Conservation (phyloP, 2,329 filamentous ascomycete genomes). For the Dactylellina leptospora region DNA sequence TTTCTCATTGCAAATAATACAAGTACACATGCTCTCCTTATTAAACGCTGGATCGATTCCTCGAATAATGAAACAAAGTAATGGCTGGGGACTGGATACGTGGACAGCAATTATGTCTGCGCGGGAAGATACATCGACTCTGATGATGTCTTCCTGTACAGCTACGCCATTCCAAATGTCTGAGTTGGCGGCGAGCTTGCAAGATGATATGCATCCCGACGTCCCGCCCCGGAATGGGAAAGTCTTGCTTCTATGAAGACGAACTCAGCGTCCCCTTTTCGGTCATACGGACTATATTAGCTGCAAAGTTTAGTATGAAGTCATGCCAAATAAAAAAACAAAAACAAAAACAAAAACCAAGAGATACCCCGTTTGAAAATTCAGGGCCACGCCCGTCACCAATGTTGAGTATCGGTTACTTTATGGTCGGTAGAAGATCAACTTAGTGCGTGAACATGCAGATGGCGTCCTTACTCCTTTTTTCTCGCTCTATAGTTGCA, state of each 20-base stretch:
- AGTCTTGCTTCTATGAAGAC: slow-evolving; percentile 19
- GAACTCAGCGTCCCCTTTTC: neutral
- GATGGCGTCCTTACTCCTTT: too few relatives aligned
- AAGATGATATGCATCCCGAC: slow-evolving; percentile 52
- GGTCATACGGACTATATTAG: too few relatives aligned
- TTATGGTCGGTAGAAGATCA: too few relatives aligned
- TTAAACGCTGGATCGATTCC: neutral
- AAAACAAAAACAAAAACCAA: too few relatives aligned
- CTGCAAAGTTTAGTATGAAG: too few relatives aligned
- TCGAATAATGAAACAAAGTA: slow-evolving; percentile 1
- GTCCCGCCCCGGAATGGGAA: slow-evolving; percentile 48
- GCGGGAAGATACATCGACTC: slow-evolving; percentile 38
- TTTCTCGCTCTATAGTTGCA: too few relatives aligned
- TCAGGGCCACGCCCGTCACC: too few relatives aligned
- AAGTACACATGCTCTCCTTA: neutral
- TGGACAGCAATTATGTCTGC: slow-evolving; percentile 47
- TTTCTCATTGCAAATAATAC: neutral
- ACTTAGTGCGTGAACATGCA: too few relatives aligned
- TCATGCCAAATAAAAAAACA: too few relatives aligned
- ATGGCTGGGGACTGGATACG: slow-evolving; percentile 41
- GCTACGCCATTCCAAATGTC: slow-evolving; percentile 42
- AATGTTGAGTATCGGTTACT: too few relatives aligned
- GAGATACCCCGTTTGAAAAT: too few relatives aligned
- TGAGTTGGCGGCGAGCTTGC: slow-evolving; percentile 50
- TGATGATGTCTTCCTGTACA: slow-evolving; percentile 17